phyloP scores from a whole-genome alignment of 2,329 filamentous ascomycete species.

The Aspergillus unguis region DNA sequence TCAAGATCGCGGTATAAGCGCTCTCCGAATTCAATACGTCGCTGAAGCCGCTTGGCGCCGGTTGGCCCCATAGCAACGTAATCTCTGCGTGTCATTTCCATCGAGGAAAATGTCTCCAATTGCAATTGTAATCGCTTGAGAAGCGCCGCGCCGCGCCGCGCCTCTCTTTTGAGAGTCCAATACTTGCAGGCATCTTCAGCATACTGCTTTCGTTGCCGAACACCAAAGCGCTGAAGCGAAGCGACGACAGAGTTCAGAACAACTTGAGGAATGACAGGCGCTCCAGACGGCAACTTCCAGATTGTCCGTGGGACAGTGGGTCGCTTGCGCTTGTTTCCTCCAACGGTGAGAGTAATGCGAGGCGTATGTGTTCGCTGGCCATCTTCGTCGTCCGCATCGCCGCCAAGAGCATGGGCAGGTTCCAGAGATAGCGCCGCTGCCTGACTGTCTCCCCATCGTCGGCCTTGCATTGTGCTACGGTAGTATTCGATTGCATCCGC shows the following conservation, averaged over 20 bases:
- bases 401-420: constrained; percentile 64
- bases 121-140: constrained; percentile 91
- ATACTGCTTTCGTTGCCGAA: constrained; percentile 85
- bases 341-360: constrained; percentile 53
- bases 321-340: constrained; percentile 58
- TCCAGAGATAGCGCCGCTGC: constrained; percentile 76
- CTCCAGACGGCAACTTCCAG: constrained; percentile 92
- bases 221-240: constrained; percentile 76
- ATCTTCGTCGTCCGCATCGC: constrained; percentile 47
- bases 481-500: constrained; percentile 85
- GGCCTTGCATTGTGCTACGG: constrained; percentile 80
- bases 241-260: constrained; percentile 83
- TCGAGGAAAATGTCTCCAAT: constrained; percentile 93
- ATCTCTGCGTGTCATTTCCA: constrained; percentile 93
- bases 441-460: constrained; percentile 89
- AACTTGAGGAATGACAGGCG: constrained; percentile 85
- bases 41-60: constrained; percentile 71
- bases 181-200: constrained; percentile 92
- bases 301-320: constrained; percentile 59
- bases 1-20: constrained; percentile 64
- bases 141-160: constrained; percentile 82
- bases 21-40: constrained; percentile 85
- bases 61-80: constrained; percentile 92
- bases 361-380: constrained; percentile 39
- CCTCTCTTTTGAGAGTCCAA: constrained; percentile 95